Evolutionary conservation across 345 rosid genomes (phyloP), one percentile per base, ranked within the genome.

Genomic region (Citrus cavaleriei): DNA sequence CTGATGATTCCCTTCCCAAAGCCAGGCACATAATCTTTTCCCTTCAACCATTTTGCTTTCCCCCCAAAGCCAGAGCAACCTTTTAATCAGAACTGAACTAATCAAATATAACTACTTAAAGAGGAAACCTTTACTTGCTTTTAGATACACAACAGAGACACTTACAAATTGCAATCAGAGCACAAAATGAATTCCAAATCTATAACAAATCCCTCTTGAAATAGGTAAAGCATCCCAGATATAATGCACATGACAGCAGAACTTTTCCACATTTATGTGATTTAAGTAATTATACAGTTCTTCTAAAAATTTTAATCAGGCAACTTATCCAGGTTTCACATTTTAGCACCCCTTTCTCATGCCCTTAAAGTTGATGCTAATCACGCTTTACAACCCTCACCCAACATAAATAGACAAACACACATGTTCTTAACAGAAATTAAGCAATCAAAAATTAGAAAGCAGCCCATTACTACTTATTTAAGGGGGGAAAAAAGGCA

Each of bases 61-160:
- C 85, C 88, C 83, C 79, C 57, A 81, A 84, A 75, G 35, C 73
- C 55, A 54, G 61, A 21, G 46, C 27, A 72, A 67, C 77, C 57
- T 35, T 46, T 66, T 73, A 77, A 63, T 34, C 34, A 38, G 24
- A 58, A 35, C 21, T 22, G 37, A 34, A 68, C 27, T 5, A 27
- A 37, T 68, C 58, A 55, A 9, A 6, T n/a, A 12, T 34, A 4
- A 22, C 7, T 32, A 65, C 32, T 30, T 42, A 2, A 30, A 34
- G 22, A 65, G 19, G n/a, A 64, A 30, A 42, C 28, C 54, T 38
- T 27, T 0, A 74, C 24, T 62, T 6, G 12, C 21, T 0, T 28
- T 0, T 28, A 28, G 51, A 62, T 10, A 62, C 8, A 74, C 19
- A 25, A 7, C 34, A 37, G 34, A 73, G 67, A 13, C 14, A 58